A percentile compares a stretch with the other conserved stretches of the same genome.
These are phyloP conservation scores for Agroathelia rolfsii DNA, from an alignment of 1,284 basidiomycete species.

Conservation along the genomic window DNA sequence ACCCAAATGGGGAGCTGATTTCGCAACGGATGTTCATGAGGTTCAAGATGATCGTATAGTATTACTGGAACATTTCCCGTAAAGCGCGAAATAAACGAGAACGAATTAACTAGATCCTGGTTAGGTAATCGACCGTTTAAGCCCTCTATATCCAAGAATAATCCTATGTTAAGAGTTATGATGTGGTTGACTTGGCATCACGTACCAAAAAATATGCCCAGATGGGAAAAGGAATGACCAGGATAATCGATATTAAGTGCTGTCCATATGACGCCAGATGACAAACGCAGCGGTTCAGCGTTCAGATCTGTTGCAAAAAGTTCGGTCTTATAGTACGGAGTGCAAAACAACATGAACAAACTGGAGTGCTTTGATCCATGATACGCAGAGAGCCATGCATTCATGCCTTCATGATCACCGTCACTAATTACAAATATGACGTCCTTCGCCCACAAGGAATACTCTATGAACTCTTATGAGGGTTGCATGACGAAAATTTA, in stretches of 20 bases:
- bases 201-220: conserved; percentile 86
- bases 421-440: conserved; percentile 87
- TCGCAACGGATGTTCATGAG: conserved; percentile 27
- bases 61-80: conserved; percentile 66
- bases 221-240: conserved; percentile 89
- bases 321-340: background rate
- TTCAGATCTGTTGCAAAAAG: conserved; percentile 47
- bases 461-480: conserved; percentile 38
- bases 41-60: conserved; percentile 67
- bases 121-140: conserved; percentile 93
- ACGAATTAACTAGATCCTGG: conserved; percentile 87
- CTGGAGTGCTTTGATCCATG: conserved; percentile 64
- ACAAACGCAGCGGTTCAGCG: conserved; percentile 50
- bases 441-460: conserved; percentile 92
- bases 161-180: conserved; percentile 1
- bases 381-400: conserved; percentile 84
- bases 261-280: conserved; percentile 88
- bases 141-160: conserved; percentile 57
- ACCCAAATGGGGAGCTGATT: conserved; percentile 33
- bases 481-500: conserved; percentile 4
- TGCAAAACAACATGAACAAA: conserved; percentile 23
- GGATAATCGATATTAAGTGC: conserved; percentile 93
- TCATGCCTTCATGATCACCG: conserved; percentile 83
- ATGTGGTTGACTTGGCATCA: conserved; percentile 5
- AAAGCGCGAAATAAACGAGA: conserved; percentile 63